These are phyloP conservation scores for Pythium aquatile DNA, from an alignment of 352 stramenopile species.

Conservation along the genomic window DNA sequence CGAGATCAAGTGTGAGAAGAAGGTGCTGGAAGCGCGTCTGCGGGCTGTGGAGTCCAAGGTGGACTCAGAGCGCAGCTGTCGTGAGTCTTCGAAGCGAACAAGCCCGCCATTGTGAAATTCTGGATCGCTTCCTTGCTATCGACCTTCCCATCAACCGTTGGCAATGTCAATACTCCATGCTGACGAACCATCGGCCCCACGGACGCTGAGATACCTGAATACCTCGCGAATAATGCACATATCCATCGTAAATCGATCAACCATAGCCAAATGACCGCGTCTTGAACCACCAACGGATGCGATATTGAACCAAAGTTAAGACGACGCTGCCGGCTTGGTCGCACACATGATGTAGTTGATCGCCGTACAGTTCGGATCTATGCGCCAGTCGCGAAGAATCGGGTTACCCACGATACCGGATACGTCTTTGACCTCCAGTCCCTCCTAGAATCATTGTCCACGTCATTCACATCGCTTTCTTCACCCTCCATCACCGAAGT, in stretches of 20 bases:
- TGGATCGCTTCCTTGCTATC: not conserved
- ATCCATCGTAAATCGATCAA: too few species aligned
- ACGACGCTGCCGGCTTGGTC: conserved; percentile 38
- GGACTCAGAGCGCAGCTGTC: not conserved
- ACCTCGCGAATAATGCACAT: too few species aligned
- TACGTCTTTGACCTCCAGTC: conserved; percentile 59
- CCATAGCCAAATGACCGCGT: too few species aligned
- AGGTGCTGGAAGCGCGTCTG: not conserved
- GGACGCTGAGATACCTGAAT: too few species aligned
- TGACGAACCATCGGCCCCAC: too few species aligned
- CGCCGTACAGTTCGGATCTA: conserved; percentile 66
- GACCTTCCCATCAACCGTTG: too few species aligned
- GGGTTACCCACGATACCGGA: conserved; percentile 80
- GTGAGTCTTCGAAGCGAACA: not conserved
- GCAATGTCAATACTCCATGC: too few species aligned
- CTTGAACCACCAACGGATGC: not conserved
- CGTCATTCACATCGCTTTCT: not conserved
- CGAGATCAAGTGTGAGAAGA: not conserved
- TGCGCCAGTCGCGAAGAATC: conserved; percentile 68
- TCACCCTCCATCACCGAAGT: not conserved
- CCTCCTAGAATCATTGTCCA: conserved; percentile 28
- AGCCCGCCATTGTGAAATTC: not conserved
- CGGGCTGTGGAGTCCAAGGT: not conserved
- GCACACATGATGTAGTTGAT: conserved; percentile 87
- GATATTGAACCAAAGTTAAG: not conserved